Conservation (phyloP, 192 early-diverging fungal species). For the Entomortierella parvispora region DNA sequence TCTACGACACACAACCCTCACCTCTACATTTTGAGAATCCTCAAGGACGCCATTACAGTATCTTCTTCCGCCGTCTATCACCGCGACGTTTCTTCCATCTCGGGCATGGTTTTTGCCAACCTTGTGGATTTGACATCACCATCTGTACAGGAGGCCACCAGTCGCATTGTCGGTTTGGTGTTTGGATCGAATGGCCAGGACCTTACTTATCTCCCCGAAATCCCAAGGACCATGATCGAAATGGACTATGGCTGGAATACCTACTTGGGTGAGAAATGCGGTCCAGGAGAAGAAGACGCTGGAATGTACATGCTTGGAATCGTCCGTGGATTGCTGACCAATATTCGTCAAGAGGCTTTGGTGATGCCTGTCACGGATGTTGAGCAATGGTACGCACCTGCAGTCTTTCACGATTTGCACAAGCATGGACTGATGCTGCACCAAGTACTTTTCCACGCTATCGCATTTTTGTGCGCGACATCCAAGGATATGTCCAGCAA, state of each 20-base stretch:
- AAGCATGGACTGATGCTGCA: conserved; percentile 51
- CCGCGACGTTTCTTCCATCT: conserved; percentile 48
- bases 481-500: conserved; percentile 74
- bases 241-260: conserved; percentile 51
- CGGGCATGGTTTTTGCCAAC: conserved; percentile 51
- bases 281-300: conserved; percentile 47
- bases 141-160: conserved; percentile 18
- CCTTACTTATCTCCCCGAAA: conserved; percentile 17
- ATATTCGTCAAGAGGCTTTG: conserved; percentile 50
- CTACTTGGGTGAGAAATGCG: conserved; percentile 40
- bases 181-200: conserved; percentile 30
- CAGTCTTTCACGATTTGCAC: conserved; percentile 31
- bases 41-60: conserved; percentile 45
- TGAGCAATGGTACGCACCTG: conserved; percentile 35
- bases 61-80: conserved; percentile 46
- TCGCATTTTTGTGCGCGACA: conserved; percentile 69
- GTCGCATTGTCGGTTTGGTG: conserved; percentile 22
- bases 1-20: conserved; percentile 25
- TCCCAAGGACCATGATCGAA: conserved; percentile 31
- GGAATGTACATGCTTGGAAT: conserved; percentile 57
- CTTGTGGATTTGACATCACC: conserved; percentile 39
- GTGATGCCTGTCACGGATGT: conserved; percentile 36
- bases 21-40: conserved; percentile 28
- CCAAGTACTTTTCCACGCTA: conserved; percentile 69
- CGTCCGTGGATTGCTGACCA: conserved; percentile 59